A percentile compares a stretch with the other conserved stretches of the same genome.
Conservation (phyloP, 1,284 basidiomycete species). For the Hemileia vastatrix region DNA sequence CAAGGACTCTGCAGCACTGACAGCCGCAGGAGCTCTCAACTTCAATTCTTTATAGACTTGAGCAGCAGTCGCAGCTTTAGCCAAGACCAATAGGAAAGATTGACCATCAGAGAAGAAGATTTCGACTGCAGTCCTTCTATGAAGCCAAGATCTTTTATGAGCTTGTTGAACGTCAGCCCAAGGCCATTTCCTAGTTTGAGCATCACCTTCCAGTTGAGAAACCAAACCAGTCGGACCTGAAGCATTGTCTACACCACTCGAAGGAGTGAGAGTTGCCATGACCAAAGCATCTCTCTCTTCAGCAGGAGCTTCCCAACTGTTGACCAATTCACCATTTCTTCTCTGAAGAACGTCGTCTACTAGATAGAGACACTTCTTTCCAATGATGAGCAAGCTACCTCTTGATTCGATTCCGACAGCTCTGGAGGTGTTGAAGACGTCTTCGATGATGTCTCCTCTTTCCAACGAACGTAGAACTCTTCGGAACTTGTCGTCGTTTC, state of each 20-base stretch:
- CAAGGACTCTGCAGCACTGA: conserved; percentile 32
- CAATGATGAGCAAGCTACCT: conserved; percentile 80
- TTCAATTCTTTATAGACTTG: conserved; percentile 32
- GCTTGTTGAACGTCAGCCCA: conserved; percentile 31
- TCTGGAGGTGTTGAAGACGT: conserved; percentile 52
- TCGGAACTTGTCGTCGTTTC: conserved; percentile 55
- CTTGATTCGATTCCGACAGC: conserved; percentile 36
- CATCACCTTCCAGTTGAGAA: conserved; percentile 27
- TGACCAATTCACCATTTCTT: conserved; percentile 75
- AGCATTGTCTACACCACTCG: conserved; percentile 70
- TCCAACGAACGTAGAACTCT: conserved; percentile 54
- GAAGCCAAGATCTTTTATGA: conserved; percentile 33
- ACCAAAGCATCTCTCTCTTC: conserved; percentile 49
- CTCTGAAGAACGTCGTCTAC: conserved; percentile 85
- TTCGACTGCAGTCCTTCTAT: conserved; percentile 39
- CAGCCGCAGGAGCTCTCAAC: conserved; percentile 29
- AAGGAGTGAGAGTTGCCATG: conserved; percentile 55
- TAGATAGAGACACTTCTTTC: conserved; percentile 74
- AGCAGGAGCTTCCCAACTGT: conserved; percentile 72
- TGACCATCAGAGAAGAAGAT: conserved; percentile 44
- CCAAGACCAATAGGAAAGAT: conserved; percentile 39
- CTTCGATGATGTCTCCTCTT: conserved; percentile 79
- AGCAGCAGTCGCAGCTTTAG: conserved; percentile 28
- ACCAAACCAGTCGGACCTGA: conserved; percentile 62
- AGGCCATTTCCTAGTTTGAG: conserved; percentile 32